Evolutionary conservation across 139 green algal species (phyloP), one percentile per base, ranked within the genome.

Genomic region (Coccomyxa sp.): DNA sequence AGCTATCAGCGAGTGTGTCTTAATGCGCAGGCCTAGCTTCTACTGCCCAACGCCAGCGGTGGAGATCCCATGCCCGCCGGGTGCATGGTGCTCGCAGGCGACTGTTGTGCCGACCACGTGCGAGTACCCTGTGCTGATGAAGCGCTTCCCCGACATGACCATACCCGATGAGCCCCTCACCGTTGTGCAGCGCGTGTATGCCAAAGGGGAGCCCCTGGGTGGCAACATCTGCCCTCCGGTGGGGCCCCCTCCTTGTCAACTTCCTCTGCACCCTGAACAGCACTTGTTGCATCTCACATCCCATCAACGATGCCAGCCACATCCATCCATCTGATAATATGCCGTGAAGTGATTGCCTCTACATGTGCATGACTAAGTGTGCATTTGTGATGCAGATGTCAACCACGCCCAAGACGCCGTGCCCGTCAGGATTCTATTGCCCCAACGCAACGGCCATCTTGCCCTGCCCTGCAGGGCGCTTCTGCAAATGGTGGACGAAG

Each of bases 171-270:
- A 32, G 16, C 84, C 82, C 7, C 74, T 83, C 51, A 88, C 82
- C 12, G 79, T 87, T 28, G 75, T 82, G 25, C 31, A 87, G 31
- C 68, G 85, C 15, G 81, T 91, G 1, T 88, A 86, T 79, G 38
- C 90, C 45, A 25, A 68, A 14, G 87, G 88, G 1, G 78, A 87
- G 58, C 76, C 79, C 0, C 80, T 91, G 45, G 85, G 68, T 23
- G 87, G 87, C 71, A 91, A 92, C 79, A 45, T 86, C n/a, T 92
- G 88, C 76, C 82, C 85, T 38, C 31, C 86, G 89, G 59, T 84
- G 85, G 28, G 84, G 38, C 23, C 81, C 82, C 7, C 87, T 85
- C 17, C 10, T 67, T 14, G 28, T 25, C 14, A 57, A 28, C 1
- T 81, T 71, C 82, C 77, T 51, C 16, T 71, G 51, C 25, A 58